These are phyloP conservation scores for Aspergillus pseudotamarii DNA, from an alignment of 2,329 filamentous ascomycete genomes.

Conservation along the genomic window DNA sequence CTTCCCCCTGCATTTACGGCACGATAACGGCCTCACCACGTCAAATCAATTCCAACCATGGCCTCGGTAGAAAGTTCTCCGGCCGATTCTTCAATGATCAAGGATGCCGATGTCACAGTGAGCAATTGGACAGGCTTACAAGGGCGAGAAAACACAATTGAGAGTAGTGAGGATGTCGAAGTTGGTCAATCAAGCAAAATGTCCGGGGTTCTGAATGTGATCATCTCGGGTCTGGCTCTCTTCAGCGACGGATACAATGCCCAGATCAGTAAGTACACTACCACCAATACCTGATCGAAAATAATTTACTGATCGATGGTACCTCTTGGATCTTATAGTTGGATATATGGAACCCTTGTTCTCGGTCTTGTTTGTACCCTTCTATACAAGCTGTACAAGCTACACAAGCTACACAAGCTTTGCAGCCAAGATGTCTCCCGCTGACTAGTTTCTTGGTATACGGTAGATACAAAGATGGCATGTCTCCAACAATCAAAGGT, in stretches of 20 bases:
- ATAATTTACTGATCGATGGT: neutral
- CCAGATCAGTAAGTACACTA: conserved; percentile 29
- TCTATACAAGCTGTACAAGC: neutral
- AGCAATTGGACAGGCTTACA: conserved; percentile 8
- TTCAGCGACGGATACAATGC: conserved; percentile 46
- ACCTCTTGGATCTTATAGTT: conserved; percentile 8
- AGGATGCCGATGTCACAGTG: conserved; percentile 12
- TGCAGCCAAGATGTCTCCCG: conserved; percentile 8
- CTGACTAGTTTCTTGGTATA: conserved; percentile 8
- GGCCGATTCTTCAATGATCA: conserved; percentile 13
- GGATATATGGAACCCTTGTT: conserved; percentile 44
- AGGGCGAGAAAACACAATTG: neutral
- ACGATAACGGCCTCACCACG: neutral
- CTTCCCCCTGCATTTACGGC: neutral
- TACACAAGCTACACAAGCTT: neutral
- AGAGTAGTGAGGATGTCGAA: neutral
- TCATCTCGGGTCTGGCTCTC: conserved; percentile 41
- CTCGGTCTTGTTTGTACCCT: conserved; percentile 26
- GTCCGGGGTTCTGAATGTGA: conserved; percentile 36
- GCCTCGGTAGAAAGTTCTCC: conserved; percentile 8
- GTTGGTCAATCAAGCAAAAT: neutral
- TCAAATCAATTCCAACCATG: neutral
- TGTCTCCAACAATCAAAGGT: conserved; percentile 47
- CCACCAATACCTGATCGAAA: neutral
- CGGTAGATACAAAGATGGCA: conserved; percentile 32